Base-by-base conservation (phyloP, 441 rosid genomes). In the Isatis lusitanica region DNA sequence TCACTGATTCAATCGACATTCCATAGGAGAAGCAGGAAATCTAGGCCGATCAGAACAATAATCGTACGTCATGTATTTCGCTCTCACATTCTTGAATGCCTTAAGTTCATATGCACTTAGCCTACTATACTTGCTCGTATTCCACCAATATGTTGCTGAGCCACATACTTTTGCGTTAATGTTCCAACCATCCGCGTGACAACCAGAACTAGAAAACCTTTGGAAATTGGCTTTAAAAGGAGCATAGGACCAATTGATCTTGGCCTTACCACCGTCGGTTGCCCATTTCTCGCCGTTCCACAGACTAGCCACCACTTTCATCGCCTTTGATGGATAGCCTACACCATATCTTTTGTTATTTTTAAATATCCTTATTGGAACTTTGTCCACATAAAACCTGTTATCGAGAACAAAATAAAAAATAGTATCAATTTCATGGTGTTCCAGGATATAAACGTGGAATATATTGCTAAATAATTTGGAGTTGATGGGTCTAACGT, bases 231-330 rank as follows among this genome's bases (percentile, higher is more conserved):
- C 88, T 76, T 56, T 74, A 63, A 74, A 74, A 47, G 71, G 77
- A 56, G 66, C 66, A 12, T 58, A 35, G 0, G 67, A 11, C 72
- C 72, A 74, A 58, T 74, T 48, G 0, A 66, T 65, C 21, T 66
- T 74, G 9, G 31, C 13, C 28, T 47, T 65, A 5, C 77, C 77
- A 58, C 77, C 77, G 10, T 39, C 46, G 1, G 72, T 74, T 36
- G 77, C 77, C 77, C 71, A 85, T 39, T 66, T 82, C 13, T 87
- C 91, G 0, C 88, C 91, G n/a, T 87, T 87, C 91, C 91, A 87
- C 5, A 87, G 73, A 72, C 90, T 85, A 3, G 83, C 78, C 74
- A 84, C 85, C 28, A 87, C 9, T 82, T 83, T 82, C 92, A 88
- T 88, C 1, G 88, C 86, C 61, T 88, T 59, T 70, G 84, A 82